These are phyloP conservation scores for Rhizomucor pusillus DNA, from an alignment of 371 early-diverging fungal species.

Conservation along the genomic window DNA sequence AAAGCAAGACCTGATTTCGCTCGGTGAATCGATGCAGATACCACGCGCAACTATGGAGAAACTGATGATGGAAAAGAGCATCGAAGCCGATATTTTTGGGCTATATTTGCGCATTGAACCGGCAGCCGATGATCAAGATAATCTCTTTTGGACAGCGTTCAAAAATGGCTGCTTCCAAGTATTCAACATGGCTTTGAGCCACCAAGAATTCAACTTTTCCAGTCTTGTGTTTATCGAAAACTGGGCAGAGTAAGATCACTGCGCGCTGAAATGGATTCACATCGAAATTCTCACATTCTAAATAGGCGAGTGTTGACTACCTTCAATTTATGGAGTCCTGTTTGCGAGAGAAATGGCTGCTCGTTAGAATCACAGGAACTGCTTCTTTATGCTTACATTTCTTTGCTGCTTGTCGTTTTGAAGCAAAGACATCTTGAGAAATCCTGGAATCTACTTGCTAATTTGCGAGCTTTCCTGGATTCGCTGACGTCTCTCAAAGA, in stretches of 20 bases:
- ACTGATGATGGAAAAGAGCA: conserved; percentile 53
- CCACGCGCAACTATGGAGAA: conserved; percentile 19
- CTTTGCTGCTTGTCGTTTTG: conserved; percentile 43
- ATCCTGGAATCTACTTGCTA: conserved; percentile 39
- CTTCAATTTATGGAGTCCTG: conserved; percentile 31
- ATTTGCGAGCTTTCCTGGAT: conserved; percentile 43
- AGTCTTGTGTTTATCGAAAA: conserved; percentile 36
- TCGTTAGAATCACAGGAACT: conserved; percentile 33
- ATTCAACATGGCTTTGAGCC: conserved; percentile 28
- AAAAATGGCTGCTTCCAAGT: conserved; percentile 40
- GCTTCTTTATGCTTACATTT: conserved; percentile 47
- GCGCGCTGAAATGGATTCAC: neutral
- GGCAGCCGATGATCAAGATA: conserved; percentile 13
- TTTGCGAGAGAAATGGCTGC: conserved; percentile 3
- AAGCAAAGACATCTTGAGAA: conserved; percentile 51
- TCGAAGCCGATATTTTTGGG: conserved; percentile 54
- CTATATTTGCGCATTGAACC: conserved; percentile 33
- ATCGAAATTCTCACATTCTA: neutral
- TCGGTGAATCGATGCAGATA: conserved; percentile 34
- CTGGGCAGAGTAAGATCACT: conserved; percentile 37
- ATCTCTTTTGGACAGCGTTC: conserved; percentile 32
- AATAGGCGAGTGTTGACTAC: conserved; percentile 35
- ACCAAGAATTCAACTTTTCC: conserved; percentile 29
- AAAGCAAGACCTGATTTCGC: conserved; percentile 23
- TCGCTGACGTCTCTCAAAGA: conserved; percentile 18